These are phyloP conservation scores for Somion occarium DNA, from an alignment of 1,284 basidiomycete species.

Conservation along the genomic window DNA sequence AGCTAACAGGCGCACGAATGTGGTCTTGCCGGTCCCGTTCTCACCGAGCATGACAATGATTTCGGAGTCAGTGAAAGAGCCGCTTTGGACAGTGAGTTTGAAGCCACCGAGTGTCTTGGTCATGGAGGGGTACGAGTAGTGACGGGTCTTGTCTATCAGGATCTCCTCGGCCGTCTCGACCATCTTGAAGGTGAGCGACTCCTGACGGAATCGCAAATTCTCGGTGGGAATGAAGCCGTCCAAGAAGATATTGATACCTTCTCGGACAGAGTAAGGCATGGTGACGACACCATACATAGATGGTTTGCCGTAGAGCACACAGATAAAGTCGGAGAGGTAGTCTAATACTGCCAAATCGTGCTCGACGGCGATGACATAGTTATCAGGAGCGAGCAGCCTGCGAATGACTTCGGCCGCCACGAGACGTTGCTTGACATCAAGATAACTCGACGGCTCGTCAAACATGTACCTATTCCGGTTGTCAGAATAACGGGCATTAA, in stretches of 20 bases:
- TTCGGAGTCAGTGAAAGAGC: slow-evolving; percentile 92
- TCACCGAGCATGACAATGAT: slow-evolving; percentile 97
- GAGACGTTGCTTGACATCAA: slow-evolving; percentile 92
- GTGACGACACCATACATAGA: slow-evolving; percentile 98
- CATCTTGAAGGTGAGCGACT: slow-evolving; percentile 94
- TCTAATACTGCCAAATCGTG: slow-evolving; percentile 97
- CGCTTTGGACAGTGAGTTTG: slow-evolving; percentile 86
- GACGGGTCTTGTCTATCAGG: slow-evolving; percentile 76
- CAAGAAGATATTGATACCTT: slow-evolving; percentile 98
- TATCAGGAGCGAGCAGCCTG: slow-evolving; percentile 69
- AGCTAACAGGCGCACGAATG: slow-evolving; percentile 89
- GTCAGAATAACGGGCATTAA: not conserved
- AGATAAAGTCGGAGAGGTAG: slow-evolving; percentile 96
- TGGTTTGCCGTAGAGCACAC: slow-evolving; percentile 94
- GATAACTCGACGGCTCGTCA: slow-evolving; percentile 95
- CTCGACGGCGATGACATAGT: slow-evolving; percentile 95
- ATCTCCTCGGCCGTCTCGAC: slow-evolving; percentile 90
- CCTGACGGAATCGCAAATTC: slow-evolving; percentile 94
- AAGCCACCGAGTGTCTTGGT: slow-evolving; percentile 91
- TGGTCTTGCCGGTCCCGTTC: slow-evolving; percentile 98
- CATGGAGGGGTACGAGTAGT: slow-evolving; percentile 91
- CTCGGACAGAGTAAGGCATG: slow-evolving; percentile 94
- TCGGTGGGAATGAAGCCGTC: slow-evolving; percentile 98
- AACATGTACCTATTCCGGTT: slow-evolving; percentile 77
- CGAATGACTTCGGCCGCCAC: slow-evolving; percentile 96